A percentile compares a stretch with the other conserved stretches of the same genome.
Conservation (phyloP, 2,329 filamentous ascomycete species). For the Pyrenophora teres region DNA sequence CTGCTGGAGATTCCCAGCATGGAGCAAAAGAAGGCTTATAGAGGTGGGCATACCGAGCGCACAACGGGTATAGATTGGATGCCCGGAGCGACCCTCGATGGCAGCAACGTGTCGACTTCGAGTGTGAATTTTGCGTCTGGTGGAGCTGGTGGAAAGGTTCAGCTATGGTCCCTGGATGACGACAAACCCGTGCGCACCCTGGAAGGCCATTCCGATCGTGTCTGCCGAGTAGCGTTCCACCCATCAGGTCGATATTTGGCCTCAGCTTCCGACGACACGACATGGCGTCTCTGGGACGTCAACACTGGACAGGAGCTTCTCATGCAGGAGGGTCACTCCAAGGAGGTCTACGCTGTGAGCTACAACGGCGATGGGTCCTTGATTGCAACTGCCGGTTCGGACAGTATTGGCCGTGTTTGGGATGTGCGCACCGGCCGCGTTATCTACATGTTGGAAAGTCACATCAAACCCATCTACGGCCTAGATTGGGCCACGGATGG, state of each 20-base stretch:
- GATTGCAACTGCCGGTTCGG: slow-evolving; percentile 86
- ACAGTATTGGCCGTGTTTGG: slow-evolving; percentile 95
- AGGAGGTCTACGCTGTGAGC: slow-evolving; percentile 86
- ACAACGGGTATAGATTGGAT: slow-evolving; percentile 91
- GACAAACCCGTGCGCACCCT: slow-evolving; percentile 85
- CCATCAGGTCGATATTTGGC: slow-evolving; percentile 88
- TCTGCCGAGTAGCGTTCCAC: slow-evolving; percentile 93
- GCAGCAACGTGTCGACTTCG: slow-evolving; percentile 70
- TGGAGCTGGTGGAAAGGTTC: slow-evolving; percentile 83
- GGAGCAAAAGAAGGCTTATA: slow-evolving; percentile 73
- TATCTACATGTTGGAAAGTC: slow-evolving; percentile 92
- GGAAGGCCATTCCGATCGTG: slow-evolving; percentile 80
- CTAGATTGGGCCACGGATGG: slow-evolving; percentile 93
- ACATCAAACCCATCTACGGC: slow-evolving; percentile 91
- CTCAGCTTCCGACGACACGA: slow-evolving; percentile 93
- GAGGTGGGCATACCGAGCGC: slow-evolving; percentile 82
- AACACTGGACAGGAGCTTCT: slow-evolving; percentile 82
- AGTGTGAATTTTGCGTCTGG: slow-evolving; percentile 87
- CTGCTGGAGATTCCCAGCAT: slow-evolving; percentile 83
- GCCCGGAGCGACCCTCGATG: slow-evolving; percentile 76
- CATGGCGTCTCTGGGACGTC: slow-evolving; percentile 96
- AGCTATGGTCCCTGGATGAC: slow-evolving; percentile 87
- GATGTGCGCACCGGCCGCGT: slow-evolving; percentile 90
- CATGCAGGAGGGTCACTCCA: slow-evolving; percentile 90
- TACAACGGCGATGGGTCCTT: slow-evolving; percentile 93